Conservation (phyloP, 2,329 filamentous ascomycete genomes). For the Fusarium sp. region DNA sequence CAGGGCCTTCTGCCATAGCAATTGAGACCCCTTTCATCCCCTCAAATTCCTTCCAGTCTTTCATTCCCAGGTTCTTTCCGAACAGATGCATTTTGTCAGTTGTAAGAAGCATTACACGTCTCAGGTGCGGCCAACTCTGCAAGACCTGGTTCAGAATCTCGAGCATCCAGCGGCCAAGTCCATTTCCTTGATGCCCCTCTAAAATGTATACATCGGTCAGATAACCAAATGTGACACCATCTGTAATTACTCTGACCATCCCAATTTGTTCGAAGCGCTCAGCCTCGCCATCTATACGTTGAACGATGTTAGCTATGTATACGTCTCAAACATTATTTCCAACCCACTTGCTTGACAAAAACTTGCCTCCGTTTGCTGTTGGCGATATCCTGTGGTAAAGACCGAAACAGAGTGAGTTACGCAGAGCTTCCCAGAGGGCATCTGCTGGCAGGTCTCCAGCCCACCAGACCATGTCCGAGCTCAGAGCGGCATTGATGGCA, state of each 20-base stretch:
- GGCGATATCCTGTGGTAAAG: background rate
- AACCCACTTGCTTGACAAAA: background rate
- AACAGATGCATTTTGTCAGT: conserved; percentile 4
- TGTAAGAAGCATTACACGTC: conserved; percentile 1
- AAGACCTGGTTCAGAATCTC: background rate
- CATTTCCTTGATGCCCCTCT: background rate
- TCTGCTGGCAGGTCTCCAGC: background rate
- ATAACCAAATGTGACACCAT: conserved; percentile 1
- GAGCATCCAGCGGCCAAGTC: conserved; percentile 2
- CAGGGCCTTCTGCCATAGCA: background rate
- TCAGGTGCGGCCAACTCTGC: background rate
- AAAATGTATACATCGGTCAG: background rate
- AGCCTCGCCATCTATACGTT: background rate
- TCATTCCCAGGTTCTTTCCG: conserved; percentile 4
- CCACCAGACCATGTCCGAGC: conserved; percentile 7
- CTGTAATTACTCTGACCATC: conserved; percentile 1
- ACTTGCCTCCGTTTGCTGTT: rapidly evolving
- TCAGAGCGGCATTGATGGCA: conserved; percentile 1
- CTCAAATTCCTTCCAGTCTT: background rate
- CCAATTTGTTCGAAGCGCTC: background rate
- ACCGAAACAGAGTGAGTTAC: conserved; percentile 1
- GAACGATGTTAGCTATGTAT: background rate
- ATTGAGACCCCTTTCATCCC: background rate
- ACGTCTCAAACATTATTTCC: too few species aligned
- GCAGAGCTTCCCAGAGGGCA: conserved; percentile 3